These are phyloP conservation scores for Acanthamoeba royreba DNA, from an alignment of 208 protist species.

Conservation along the genomic window DNA sequence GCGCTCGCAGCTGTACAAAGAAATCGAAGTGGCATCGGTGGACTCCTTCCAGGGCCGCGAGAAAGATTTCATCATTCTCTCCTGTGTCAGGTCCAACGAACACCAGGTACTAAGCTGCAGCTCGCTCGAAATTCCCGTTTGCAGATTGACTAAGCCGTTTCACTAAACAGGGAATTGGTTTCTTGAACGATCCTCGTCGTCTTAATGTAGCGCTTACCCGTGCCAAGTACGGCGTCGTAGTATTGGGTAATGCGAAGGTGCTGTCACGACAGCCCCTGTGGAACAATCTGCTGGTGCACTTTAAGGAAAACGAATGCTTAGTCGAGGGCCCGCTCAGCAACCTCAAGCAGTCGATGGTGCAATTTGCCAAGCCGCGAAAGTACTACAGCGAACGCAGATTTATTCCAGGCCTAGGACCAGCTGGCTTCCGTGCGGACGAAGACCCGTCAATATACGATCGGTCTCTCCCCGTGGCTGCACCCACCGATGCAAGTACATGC, in stretches of 20 bases:
- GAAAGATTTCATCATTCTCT: constrained; percentile 98
- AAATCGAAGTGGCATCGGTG: constrained; percentile 84
- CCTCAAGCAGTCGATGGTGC: constrained; percentile 76
- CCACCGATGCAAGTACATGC: neutral
- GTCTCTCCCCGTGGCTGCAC: neutral
- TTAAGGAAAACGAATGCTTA: constrained; percentile 80
- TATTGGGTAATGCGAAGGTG: constrained; percentile 93
- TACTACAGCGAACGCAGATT: constrained; percentile 41
- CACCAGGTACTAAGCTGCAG: constrained; percentile 64
- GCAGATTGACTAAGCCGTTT: neutral
- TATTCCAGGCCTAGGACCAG: neutral
- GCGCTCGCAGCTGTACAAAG: constrained; percentile 79
- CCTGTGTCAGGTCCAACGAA: constrained; percentile 95
- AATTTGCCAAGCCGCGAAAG: constrained; percentile 68
- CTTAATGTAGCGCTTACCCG: constrained; percentile 97
- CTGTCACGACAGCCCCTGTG: constrained; percentile 77
- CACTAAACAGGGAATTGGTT: constrained; percentile 87
- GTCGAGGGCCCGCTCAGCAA: constrained; percentile 86
- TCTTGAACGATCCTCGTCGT: constrained; percentile 92
- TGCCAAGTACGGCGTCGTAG: constrained; percentile 92
- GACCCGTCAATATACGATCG: neutral
- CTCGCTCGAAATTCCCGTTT: neutral
- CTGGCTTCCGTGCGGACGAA: neutral
- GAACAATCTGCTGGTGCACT: constrained; percentile 89
- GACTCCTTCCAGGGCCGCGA: constrained; percentile 96